phyloP scores from a whole-genome alignment of 1,284 basidiomycete genomes.

The Amanita bisporigera region DNA sequence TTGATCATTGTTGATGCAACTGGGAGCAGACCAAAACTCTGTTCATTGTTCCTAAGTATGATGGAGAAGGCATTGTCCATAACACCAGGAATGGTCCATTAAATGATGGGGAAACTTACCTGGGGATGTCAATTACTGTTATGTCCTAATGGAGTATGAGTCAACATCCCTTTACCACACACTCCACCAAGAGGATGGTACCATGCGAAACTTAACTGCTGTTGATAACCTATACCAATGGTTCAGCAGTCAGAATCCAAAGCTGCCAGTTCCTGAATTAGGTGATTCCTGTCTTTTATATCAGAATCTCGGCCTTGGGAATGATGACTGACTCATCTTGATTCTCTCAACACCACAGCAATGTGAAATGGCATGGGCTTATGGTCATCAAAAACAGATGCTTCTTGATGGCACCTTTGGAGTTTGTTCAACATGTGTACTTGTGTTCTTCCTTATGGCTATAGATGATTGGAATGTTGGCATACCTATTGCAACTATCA shows the following conservation, averaged over 20 bases:
- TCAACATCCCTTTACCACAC: conserved; percentile 30
- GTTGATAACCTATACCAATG: conserved; percentile 32
- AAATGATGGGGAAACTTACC: conserved; percentile 17
- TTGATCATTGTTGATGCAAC: too few relatives aligned
- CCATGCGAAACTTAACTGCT: conserved; percentile 21
- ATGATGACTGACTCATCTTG: conserved; percentile 23
- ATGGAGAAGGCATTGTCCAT: too few relatives aligned
- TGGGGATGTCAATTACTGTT: conserved; percentile 23
- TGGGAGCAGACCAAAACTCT: too few relatives aligned
- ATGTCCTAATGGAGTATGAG: conserved; percentile 19
- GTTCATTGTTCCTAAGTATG: too few relatives aligned
- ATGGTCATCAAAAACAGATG: conserved; percentile 31
- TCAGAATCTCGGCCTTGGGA: conserved; percentile 13
- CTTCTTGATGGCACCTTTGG: conserved; percentile 38
- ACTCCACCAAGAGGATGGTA: conserved; percentile 22
- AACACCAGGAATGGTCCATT: conserved; percentile 20
- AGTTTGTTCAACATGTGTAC: conserved; percentile 25
- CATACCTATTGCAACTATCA: conserved; percentile 24
- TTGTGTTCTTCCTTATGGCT: conserved; percentile 30
- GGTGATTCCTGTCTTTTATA: conserved; percentile 25
- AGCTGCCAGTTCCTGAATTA: conserved; percentile 22
- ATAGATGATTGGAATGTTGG: conserved; percentile 24
- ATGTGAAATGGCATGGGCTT: too few relatives aligned
- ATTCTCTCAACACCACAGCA: conserved; percentile 29
- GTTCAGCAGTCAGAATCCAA: conserved; percentile 27